Evolutionary conservation across 2,329 filamentous ascomycete species (phyloP).

Genomic region (Thyridium curvatum): DNA sequence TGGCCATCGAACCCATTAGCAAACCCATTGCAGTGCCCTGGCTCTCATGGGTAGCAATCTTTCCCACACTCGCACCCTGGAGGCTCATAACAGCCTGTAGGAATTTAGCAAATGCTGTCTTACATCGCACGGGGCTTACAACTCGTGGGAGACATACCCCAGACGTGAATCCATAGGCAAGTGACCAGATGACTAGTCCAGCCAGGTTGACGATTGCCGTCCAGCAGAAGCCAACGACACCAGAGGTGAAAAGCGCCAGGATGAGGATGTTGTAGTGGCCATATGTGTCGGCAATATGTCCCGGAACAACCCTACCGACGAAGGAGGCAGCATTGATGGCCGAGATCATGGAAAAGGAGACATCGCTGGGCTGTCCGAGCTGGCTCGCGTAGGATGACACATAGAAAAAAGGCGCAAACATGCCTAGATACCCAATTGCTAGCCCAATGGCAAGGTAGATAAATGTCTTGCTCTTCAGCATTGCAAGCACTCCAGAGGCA

Average conservation of each 20-base stretch:
- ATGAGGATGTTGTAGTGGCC: slow-evolving; percentile 10
- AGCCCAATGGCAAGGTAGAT: slow-evolving; percentile 21
- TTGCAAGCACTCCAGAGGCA: slow-evolving; percentile 31
- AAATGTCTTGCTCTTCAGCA: slow-evolving; percentile 14
- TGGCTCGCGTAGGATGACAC: slow-evolving; percentile 1
- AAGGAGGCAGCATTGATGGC: slow-evolving; percentile 29
- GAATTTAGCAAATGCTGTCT: no score
- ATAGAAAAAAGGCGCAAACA: slow-evolving; percentile 32
- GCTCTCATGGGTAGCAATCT: slow-evolving; percentile 27
- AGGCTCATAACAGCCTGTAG: slow-evolving; percentile 36
- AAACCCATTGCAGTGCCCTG: slow-evolving; percentile 35
- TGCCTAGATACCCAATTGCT: slow-evolving; percentile 27
- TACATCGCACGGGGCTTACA: no score
- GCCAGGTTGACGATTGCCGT: slow-evolving; percentile 31
- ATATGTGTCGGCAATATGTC: slow-evolving; percentile 25
- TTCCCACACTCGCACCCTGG: slow-evolving; percentile 36
- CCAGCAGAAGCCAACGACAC: slow-evolving; percentile 36
- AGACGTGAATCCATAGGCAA: slow-evolving; percentile 38
- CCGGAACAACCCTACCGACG: slow-evolving; percentile 26
- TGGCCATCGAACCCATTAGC: slow-evolving; percentile 30
- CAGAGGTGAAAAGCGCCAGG: slow-evolving; percentile 20
- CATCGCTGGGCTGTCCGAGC: slow-evolving; percentile 17
- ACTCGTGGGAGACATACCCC: slow-evolving; percentile 25
- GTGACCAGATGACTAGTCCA: slow-evolving; percentile 34
- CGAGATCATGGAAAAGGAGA: slow-evolving; percentile 28